Conservation (phyloP, 306 rosid genomes). For the Castanea sativa region DNA sequence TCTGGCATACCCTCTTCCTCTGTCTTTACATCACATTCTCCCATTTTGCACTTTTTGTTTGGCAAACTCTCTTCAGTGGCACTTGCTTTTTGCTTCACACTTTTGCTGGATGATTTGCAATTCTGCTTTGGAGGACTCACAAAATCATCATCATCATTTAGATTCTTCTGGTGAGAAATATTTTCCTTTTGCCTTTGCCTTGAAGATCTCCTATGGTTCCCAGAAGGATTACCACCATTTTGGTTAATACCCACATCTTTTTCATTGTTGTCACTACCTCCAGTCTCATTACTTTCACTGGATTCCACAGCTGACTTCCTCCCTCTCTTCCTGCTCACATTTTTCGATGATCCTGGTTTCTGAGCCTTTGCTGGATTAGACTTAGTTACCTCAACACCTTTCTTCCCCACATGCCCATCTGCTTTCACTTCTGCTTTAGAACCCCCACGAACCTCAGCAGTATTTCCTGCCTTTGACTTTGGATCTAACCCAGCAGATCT, state of each 20-base stretch:
- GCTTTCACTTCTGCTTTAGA: slow-evolving; percentile 34
- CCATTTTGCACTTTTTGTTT: slow-evolving; percentile 26
- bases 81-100: slow-evolving; percentile 16
- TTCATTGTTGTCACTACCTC: slow-evolving; percentile 15
- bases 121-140: slow-evolving; percentile 35
- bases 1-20: slow-evolving; percentile 34
- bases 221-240: slow-evolving; percentile 33
- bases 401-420: slow-evolving; percentile 29
- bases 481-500: slow-evolving; percentile 10
- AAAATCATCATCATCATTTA: slow-evolving; percentile 29
- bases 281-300: slow-evolving; percentile 28
- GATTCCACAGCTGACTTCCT: slow-evolving; percentile 38
- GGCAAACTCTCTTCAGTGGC: slow-evolving; percentile 25
- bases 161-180: slow-evolving; percentile 35
- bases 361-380: slow-evolving; percentile 36
- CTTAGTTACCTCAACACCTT: slow-evolving; percentile 32
- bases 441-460: slow-evolving; percentile 29
- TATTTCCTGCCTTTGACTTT: slow-evolving; percentile 25
- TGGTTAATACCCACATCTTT: slow-evolving; percentile 23
- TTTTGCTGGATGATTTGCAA: slow-evolving; percentile 26
- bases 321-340: slow-evolving; percentile 46
- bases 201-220: slow-evolving; percentile 39
- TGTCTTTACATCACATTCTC: slow-evolving; percentile 22
- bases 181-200: slow-evolving; percentile 46
- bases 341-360: slow-evolving; percentile 29